Evolutionary conservation across 2,329 filamentous ascomycete species (phyloP), one percentile per base, ranked within the genome.

Genomic region (Calonectria naviculata): DNA sequence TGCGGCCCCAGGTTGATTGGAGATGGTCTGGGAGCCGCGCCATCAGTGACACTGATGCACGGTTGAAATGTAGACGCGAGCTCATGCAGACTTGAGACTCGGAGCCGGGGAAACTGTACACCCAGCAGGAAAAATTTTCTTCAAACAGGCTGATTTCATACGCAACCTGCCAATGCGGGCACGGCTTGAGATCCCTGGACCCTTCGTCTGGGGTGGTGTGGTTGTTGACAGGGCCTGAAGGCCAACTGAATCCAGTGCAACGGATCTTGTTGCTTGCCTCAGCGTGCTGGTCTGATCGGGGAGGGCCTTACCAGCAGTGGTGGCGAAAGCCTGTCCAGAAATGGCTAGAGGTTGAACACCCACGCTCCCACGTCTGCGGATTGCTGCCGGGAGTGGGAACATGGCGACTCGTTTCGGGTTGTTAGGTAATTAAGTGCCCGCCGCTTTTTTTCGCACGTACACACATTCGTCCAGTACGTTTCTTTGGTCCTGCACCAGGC

Each of bases 181-280:
- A 66, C 68, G 74, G 74, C 47, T 65, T 65, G 47, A 76, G 70
- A 75, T 75, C 73, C 75, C 65, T 75, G 71, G 65, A 47, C 31
- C 62, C 26, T 61, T 62, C 46, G 74, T 71, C 75, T 71, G 74
- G 72, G 76, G 71, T 73, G 71, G 70, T 72, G 73, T 65, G 70
- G 73, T 72, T 71, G 69, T 67, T 64, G 70, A 67, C 74, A 73
- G 73, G 71, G 56, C 63, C 29, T 31, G 17, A 64, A 31, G 64
- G 26, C 70, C 71, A 75, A 75, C 66, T 71, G 75, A 73, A 79
- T 75, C 77, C 75, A 78, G 70, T 61, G 56, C 72, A 49, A 62
- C 70, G 74, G 77, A 75, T 77, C 71, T 77, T 67, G 71, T 68
- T 72, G 69, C 73, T 70, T 73, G 38, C 26, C 56, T 56, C 67